phyloP scores from a whole-genome alignment of 768 basidiomycete genomes.

The Pholiota conissans region DNA sequence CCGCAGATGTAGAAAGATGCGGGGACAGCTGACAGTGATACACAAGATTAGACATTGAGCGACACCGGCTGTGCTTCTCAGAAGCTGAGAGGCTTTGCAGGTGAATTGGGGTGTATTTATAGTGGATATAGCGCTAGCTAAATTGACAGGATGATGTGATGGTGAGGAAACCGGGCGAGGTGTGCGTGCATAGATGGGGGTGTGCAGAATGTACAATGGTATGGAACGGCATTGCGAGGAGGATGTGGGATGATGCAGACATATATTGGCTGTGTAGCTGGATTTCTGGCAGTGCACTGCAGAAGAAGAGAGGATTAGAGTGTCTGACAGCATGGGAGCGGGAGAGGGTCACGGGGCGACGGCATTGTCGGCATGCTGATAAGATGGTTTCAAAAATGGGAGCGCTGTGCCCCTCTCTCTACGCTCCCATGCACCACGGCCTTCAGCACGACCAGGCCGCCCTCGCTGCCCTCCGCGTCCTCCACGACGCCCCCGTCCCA shows the following conservation, averaged over 20 bases:
- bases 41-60: background rate
- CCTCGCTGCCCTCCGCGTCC: conserved; percentile 8
- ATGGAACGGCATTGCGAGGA: background rate
- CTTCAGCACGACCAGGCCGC: conserved; percentile 2
- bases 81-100: background rate
- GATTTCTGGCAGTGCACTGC: too few relatives aligned
- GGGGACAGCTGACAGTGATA: too few relatives aligned
- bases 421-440: conserved; percentile 6
- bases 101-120: background rate
- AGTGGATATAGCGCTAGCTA: background rate
- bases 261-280: too few relatives aligned
- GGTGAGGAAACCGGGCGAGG: background rate
- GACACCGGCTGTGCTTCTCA: background rate
- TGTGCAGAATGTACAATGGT: background rate
- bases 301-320: background rate
- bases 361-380: background rate
- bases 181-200: background rate
- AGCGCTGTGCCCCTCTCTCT: background rate
- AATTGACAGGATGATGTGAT: background rate
- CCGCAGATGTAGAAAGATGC: background rate
- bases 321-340: background rate
- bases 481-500: conserved; percentile 7
- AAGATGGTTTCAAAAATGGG: background rate
- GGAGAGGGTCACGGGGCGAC: background rate
- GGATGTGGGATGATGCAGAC: too few relatives aligned